A percentile compares a stretch with the other conserved stretches of the same genome.
Conservation (phyloP, 108 stramenopile species). For the Skeletonema costatum region DNA sequence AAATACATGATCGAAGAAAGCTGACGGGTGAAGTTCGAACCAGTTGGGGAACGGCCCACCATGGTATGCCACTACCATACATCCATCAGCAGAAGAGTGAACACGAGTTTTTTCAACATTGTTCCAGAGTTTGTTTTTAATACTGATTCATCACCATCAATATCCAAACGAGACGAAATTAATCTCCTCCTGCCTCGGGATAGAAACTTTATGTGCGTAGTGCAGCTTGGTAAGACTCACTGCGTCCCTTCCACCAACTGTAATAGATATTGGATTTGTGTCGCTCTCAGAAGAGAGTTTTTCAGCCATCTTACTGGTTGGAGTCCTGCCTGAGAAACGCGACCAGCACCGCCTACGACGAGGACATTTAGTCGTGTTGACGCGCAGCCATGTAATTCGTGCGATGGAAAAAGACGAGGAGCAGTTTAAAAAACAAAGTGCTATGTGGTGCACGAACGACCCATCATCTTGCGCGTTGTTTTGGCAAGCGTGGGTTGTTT, state of each 20-base stretch:
- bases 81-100: slow-evolving; percentile 6
- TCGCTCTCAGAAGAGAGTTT: slow-evolving; percentile 34
- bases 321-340: slow-evolving; percentile 85
- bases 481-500: too few species aligned
- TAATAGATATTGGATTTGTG: slow-evolving; percentile 40
- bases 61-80: slow-evolving; percentile 77
- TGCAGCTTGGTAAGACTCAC: slow-evolving; percentile 28
- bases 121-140: not conserved
- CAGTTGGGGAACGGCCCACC: slow-evolving; percentile 90
- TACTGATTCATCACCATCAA: slow-evolving; percentile 23
- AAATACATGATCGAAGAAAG: slow-evolving; percentile 62
- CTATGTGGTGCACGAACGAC: not conserved
- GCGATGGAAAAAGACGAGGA: not conserved
- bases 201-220: slow-evolving; percentile 39
- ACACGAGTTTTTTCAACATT: slow-evolving; percentile 14
- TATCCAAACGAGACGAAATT: slow-evolving; percentile 39
- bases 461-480: not conserved
- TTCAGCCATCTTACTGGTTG: slow-evolving; percentile 57
- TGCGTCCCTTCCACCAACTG: slow-evolving; percentile 57
- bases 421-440: too few species aligned
- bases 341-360: slow-evolving; percentile 80
- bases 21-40: slow-evolving; percentile 53
- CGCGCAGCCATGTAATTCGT: not conserved
- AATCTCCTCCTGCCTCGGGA: slow-evolving; percentile 34
- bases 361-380: slow-evolving; percentile 50